Evolutionary conservation across 306 rosid species (phyloP), one percentile per base, ranked within the genome.

Genomic region (Cicer arietinum): DNA sequence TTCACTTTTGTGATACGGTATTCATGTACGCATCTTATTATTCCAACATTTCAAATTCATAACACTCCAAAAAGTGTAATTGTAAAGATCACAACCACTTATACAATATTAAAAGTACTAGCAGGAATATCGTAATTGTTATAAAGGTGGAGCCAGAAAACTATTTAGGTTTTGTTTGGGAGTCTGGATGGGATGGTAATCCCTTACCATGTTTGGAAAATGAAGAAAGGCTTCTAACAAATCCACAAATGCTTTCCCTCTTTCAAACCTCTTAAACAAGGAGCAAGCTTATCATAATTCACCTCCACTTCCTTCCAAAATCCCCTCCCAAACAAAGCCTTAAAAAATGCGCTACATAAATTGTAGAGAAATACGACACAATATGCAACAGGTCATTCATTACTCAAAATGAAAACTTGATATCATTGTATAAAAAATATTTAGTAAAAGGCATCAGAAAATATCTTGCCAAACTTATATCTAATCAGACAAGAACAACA

Each of bases 71-170:
- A 48, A 22, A 51, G 6, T 8, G 62, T 51, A 12, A 79, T 53
- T 65, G 59, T 35, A 63, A 54, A 43, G 39, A 59, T 30, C 37
- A 30, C 76, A 52, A 75, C 60, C 64, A 63, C 41, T 53, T 10
- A 13, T 12, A 73, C 50, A 53, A 54, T 16, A 54, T 66, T 41
- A 62, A 60, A 67, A 16, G 41, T 54, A 39, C 59, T 47, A 13
- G 42, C 63, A 69, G 10, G 4, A 75, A 68, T 22, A 35, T 37
- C 37, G 53, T 68, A 64, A 46, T 42, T 12, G 14, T 10, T 1
- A n/a, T 10, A 7, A 17, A 57, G 41, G 8, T 41, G 43, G 4
- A 18, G 54, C 52, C 4, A 3, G 2, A 1, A 7, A 71, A 41
- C 5, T 8, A 20, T 3, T 30, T 30, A 4, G 37, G 37, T 30